Evolutionary conservation across 495 filamentous ascomycete genomes (phyloP).

Genomic region (Aspergillus nidulans): DNA sequence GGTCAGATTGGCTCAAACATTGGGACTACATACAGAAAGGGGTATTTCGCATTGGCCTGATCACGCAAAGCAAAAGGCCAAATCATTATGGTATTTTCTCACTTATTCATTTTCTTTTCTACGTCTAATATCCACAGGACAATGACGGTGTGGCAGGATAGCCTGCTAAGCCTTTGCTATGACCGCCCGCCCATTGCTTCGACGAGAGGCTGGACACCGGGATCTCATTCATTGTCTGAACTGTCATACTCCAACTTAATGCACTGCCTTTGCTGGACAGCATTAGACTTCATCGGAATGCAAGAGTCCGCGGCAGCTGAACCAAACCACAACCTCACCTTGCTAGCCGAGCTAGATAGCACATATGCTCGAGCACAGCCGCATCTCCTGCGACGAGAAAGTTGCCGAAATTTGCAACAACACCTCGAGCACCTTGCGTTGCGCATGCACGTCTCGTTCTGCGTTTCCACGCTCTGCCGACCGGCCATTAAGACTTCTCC

Average conservation of each 20-base stretch:
- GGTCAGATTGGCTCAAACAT: slow-evolving; percentile 42
- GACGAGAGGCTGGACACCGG: slow-evolving; percentile 21
- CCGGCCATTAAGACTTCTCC: slow-evolving; percentile 28
- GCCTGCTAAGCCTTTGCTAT: slow-evolving; percentile 33
- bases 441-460: slow-evolving; percentile 31
- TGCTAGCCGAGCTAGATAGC: slow-evolving; percentile 22
- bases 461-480: slow-evolving; percentile 30
- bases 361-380: slow-evolving; percentile 18
- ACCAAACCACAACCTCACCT: slow-evolving; percentile 16
- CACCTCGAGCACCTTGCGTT: slow-evolving; percentile 34
- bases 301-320: slow-evolving; percentile 8
- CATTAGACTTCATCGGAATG: slow-evolving; percentile 21
- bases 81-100: slow-evolving; percentile 23
- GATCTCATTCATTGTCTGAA: slow-evolving; percentile 6
- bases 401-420: slow-evolving; percentile 30
- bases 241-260: slow-evolving; percentile 29
- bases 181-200: slow-evolving; percentile 33
- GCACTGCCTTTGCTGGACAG: slow-evolving; percentile 27
- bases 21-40: slow-evolving; percentile 35
- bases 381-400: slow-evolving; percentile 19
- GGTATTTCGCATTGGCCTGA: slow-evolving; percentile 25
- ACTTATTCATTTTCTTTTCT: not conserved
- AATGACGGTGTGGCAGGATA: slow-evolving; percentile 34
- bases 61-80: slow-evolving; percentile 21
- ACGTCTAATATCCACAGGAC: slow-evolving; percentile 18